Evolutionary conservation across 345 rosid species (phyloP), one percentile per base, ranked within the genome.

Genomic region (Brassica napus): DNA sequence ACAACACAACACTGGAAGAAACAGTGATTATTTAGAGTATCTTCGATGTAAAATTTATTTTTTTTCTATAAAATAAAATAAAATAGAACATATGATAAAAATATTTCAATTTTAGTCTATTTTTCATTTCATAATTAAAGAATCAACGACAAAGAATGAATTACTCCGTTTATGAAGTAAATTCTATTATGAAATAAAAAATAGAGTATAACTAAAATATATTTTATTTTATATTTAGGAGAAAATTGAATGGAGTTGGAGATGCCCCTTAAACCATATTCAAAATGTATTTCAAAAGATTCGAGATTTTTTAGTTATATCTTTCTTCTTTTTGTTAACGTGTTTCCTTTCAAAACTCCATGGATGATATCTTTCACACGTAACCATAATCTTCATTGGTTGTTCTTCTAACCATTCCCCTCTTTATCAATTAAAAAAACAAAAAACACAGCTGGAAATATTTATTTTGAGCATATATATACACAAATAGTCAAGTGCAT

Each of bases 331-430:
- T 34, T 30, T 23, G 34, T 21, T 61, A 8, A 60, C 61, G 61
- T 76, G 42, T 52, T 70, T 77, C 37, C 55, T 32, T 39, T 9
- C 16, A 34, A 64, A 55, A 15, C 4, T 32, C 32, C 14, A 32
- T 7, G 0, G 52, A 32, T 32, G 34, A 76, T 32, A 62, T 69
- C 31, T 21, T 47, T 31, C 62, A 21, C 69, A 69, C 74, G 74
- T 21, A 69, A 69, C 26, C 11, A 35, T n/a, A 64, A 16, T 26
- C 37, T 37, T 15, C 35, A 64, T 42, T 66, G 34, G 82, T 59
- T 66, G 77, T 57, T 39, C 23, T 5, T 30, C 34, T 78, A 78
- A 72, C 82, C 63, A 57, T 35, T 16, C n/a, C 6, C 6, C n/a
- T 10, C 55, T 34, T 55, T 75, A 11, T 30, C 49, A 10, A 12